phyloP scores from a whole-genome alignment of 169 alveolate species.

The Babesia bigemina region DNA sequence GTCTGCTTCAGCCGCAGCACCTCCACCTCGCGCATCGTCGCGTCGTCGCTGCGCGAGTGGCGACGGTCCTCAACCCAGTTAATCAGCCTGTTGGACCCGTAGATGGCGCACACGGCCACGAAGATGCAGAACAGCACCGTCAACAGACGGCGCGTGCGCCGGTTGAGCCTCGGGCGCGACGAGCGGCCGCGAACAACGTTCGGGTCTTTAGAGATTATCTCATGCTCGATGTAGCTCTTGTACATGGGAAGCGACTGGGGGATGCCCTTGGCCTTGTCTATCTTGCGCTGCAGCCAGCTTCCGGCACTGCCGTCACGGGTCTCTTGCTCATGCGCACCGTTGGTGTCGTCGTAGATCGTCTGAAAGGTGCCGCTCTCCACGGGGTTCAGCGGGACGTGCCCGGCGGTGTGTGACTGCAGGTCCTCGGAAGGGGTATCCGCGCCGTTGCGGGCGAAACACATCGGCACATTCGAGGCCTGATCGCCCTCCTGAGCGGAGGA shows the following conservation, averaged over 20 bases:
- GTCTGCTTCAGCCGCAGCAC: slow-evolving; percentile 15
- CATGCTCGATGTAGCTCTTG: slow-evolving; percentile 6
- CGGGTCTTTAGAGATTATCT: slow-evolving; percentile 1
- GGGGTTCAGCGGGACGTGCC: not conserved
- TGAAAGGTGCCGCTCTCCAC: slow-evolving; percentile 1
- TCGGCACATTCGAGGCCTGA: too few relatives aligned
- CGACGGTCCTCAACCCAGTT: slow-evolving; percentile 42
- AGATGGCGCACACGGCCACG: slow-evolving; percentile 5
- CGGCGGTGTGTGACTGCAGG: slow-evolving; percentile 9
- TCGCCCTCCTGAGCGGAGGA: too few relatives aligned
- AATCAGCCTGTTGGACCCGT: slow-evolving; percentile 14
- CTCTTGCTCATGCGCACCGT: not conserved
- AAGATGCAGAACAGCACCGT: slow-evolving; percentile 10
- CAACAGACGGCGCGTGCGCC: slow-evolving; percentile 1
- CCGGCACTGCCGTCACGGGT: not conserved
- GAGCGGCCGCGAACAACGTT: not conserved
- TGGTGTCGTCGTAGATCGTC: slow-evolving; percentile 4
- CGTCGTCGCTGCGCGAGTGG: not conserved
- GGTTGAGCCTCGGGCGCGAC: not conserved
- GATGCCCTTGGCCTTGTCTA: slow-evolving; percentile 10
- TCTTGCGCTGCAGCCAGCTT: slow-evolving; percentile 17
- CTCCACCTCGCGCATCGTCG: not conserved
- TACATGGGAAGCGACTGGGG: slow-evolving; percentile 24
- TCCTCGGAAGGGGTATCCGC: not conserved
- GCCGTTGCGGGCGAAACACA: too few relatives aligned